Percentiles rank a stretch among this genome's conserved stretches.
These are phyloP conservation scores for Pleurotus djamor DNA, from an alignment of 768 basidiomycete species.

Conservation along the genomic window DNA sequence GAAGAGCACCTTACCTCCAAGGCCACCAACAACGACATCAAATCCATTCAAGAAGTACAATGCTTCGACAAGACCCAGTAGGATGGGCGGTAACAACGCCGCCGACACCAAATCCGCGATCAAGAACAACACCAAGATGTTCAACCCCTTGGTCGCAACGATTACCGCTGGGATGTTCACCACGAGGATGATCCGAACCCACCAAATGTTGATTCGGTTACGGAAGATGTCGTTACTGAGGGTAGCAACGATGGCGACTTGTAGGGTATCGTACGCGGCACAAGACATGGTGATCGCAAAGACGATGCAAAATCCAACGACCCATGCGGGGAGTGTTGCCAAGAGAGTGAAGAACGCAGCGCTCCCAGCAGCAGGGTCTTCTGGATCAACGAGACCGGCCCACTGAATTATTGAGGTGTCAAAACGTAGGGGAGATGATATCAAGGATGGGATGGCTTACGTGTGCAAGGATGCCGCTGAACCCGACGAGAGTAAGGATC, in stretches of 20 bases:
- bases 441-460: not conserved
- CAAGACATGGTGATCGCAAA: constrained; percentile 5
- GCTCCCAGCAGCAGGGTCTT: not conserved
- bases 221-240: constrained; percentile 6
- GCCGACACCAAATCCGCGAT: constrained; percentile 6
- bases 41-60: constrained; percentile 5
- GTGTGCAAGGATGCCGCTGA: not conserved
- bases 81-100: not conserved
- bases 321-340: constrained; percentile 3
- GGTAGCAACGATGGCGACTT: constrained; percentile 3
- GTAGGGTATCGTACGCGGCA: constrained; percentile 5
- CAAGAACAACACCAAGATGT: constrained; percentile 8
- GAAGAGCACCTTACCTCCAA: not conserved
- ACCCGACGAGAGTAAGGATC: constrained; percentile 2
- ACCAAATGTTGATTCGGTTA: constrained; percentile 8
- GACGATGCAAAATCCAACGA: constrained; percentile 6
- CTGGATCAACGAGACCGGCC: constrained; percentile 4
- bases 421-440: not conserved
- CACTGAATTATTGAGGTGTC: not conserved
- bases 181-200: constrained; percentile 3
- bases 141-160: not conserved
- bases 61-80: not conserved
- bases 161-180: constrained; percentile 4
- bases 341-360: constrained; percentile 4
- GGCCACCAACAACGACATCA: constrained; percentile 1